Evolutionary conservation across 2,329 filamentous ascomycete species (phyloP).

Genomic region (Penicillium sp.): DNA sequence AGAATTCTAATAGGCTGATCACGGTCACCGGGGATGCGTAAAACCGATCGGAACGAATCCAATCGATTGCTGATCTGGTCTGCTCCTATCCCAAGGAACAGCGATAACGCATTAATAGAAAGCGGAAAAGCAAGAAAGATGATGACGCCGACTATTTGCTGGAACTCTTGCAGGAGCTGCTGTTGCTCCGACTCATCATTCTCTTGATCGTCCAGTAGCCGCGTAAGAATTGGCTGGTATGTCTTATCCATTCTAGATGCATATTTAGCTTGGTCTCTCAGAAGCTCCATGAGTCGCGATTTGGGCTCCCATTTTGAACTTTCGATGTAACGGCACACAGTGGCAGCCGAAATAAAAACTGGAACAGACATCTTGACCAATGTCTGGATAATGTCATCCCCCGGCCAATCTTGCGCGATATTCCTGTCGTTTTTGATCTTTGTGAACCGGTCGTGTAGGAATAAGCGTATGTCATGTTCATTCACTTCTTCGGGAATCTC

Average conservation of each 20-base stretch:
- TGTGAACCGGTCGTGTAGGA: constrained; percentile 15
- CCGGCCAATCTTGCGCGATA: constrained; percentile 9
- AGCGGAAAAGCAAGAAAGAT: constrained; percentile 22
- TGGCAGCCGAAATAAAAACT: constrained; percentile 19
- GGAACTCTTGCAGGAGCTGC: constrained; percentile 11
- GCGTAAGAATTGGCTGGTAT: constrained; percentile 21
- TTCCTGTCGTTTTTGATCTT: constrained; percentile 10
- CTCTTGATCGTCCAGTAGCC: constrained; percentile 3
- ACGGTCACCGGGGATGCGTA: constrained; percentile 13
- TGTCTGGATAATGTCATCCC: neutral
- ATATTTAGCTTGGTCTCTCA: constrained; percentile 10
- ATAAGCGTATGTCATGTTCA: constrained; percentile 22
- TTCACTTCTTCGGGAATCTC: constrained; percentile 21
- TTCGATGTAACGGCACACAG: constrained; percentile 14
- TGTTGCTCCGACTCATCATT: neutral
- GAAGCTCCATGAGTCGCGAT: constrained; percentile 13
- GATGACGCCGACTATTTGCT: constrained; percentile 20
- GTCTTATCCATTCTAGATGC: constrained; percentile 17
- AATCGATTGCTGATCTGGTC: constrained; percentile 10
- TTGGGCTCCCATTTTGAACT: constrained; percentile 4
- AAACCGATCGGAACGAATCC: constrained; percentile 18
- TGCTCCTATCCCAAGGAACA: constrained; percentile 7
- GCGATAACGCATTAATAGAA: constrained; percentile 15
- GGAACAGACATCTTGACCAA: constrained; percentile 11
- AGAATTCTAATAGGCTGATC: constrained; percentile 20